Base-by-base conservation (phyloP, 345 rosid genomes). In the Arabidopsis arenosa region DNA sequence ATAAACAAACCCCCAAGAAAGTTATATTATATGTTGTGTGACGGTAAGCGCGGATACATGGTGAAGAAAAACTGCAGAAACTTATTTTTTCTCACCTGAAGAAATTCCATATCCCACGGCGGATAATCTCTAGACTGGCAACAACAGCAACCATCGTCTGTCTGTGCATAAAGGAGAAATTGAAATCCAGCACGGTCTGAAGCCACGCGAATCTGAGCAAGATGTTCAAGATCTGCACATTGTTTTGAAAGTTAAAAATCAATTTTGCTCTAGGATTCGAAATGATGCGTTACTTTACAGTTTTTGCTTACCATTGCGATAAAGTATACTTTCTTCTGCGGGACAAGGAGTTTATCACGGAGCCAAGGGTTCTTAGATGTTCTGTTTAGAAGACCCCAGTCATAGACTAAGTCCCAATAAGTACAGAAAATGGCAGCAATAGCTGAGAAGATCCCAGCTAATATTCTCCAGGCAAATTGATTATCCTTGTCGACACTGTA, bases 101-200 rank as follows among this genome's bases (percentile, higher is more conserved):
- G 85, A 90, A 90, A 79, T 85, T 88, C 93, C 96, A 90, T 2
- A 88, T 80, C 58, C 96, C 91, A 26, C 93, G 84, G 13, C 96
- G 90, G 64, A 87, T 74, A 63, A 90, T 85, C 87, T 90, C 93
- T 0, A 90, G 84, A 78, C 91, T 80, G 47, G 96, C 91, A 10
- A 87, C 86, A 43, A 87, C 30, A 53, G 96, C 70, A 45, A 80
- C 66, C 82, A 68, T 9, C 11, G 90, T 72, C 49, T 83, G 70
- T 45, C 12, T 57, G n/a, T 88, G 90, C 75, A 90, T 36, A 32
- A 71, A 77, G 10, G 53, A 33, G 15, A 81, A 32, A 12, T 70
- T 54, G 73, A 88, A 68, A 53, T 66, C 74, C 23, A 85, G 43
- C 21, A 90, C 90, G 0, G 93, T 87, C 40, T 90, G 90, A 62